These are phyloP conservation scores for Ophiostoma sp. DNA, from an alignment of 2,329 filamentous ascomycete genomes.

Conservation along the genomic window DNA sequence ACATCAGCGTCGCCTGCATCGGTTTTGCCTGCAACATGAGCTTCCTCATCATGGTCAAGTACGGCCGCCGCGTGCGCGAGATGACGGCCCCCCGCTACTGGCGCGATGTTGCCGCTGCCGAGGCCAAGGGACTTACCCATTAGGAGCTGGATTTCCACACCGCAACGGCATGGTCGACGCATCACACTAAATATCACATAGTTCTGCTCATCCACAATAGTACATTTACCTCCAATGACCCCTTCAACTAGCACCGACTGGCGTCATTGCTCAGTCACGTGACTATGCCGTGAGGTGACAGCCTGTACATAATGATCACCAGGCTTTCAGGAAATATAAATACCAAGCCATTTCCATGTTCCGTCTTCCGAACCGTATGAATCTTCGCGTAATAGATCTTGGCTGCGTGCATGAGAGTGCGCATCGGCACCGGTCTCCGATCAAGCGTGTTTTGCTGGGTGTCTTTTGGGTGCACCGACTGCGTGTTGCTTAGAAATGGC, in stretches of 20 bases:
- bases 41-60: constrained; percentile 13
- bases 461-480: no score
- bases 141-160: neutral
- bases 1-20: constrained; percentile 14
- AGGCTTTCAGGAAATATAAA: neutral
- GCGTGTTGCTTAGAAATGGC: neutral
- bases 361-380: no score
- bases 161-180: no score
- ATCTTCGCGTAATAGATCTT: neutral
- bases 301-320: neutral
- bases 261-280: no score
- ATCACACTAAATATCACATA: no score
- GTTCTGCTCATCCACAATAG: no score
- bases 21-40: constrained; percentile 9
- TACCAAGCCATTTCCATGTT: neutral
- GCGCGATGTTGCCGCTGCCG: neutral
- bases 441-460: no score
- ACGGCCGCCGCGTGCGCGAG: constrained; percentile 10
- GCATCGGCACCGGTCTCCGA: neutral
- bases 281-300: no score
- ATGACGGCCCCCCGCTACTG: constrained; percentile 13
- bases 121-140: constrained; percentile 13
- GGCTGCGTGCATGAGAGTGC: neutral
- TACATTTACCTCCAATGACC: no score
- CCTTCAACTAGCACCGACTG: no score